Conservation (phyloP, 805 yeast genomes). For the Priceomyces fermenticarens region DNA sequence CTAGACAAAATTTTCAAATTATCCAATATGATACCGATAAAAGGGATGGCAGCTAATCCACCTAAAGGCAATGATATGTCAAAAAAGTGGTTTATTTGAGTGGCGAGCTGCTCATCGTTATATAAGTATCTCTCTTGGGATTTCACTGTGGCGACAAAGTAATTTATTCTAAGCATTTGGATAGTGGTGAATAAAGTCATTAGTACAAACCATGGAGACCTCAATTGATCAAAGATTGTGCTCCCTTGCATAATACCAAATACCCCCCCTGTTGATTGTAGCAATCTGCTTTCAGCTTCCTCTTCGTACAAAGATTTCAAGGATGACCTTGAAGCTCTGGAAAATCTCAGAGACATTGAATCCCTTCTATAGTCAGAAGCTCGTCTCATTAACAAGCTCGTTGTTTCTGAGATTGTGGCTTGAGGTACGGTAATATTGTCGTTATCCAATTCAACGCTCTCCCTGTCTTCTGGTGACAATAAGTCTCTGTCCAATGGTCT, state of each 20-base stretch:
- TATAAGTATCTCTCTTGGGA: constrained; percentile 78
- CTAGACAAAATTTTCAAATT: constrained; percentile 62
- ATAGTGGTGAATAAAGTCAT: constrained; percentile 79
- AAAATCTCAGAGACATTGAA: constrained; percentile 33
- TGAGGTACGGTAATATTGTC: constrained; percentile 13
- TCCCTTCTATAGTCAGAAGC: constrained; percentile 30
- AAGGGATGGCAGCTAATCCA: constrained; percentile 82
- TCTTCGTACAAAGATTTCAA: constrained; percentile 63
- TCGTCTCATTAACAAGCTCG: constrained; percentile 34
- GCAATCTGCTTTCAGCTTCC: constrained; percentile 56
- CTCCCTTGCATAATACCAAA: constrained; percentile 78
- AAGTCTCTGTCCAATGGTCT: constrained; percentile 49
- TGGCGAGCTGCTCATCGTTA: constrained; percentile 47
- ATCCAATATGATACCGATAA: constrained; percentile 79
- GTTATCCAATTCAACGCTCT: constrained; percentile 12
- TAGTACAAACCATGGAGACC: constrained; percentile 71
- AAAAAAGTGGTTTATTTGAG: constrained; percentile 65
- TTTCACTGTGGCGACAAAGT: constrained; percentile 85
- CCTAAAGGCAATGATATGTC: constrained; percentile 88
- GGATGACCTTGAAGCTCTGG: constrained; percentile 31
- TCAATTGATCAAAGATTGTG: constrained; percentile 47
- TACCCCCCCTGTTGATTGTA: constrained; percentile 57
- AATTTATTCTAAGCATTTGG: constrained; percentile 89
- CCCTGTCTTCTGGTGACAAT: constrained; percentile 35
- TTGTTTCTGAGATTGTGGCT: constrained; percentile 40